Evolutionary conservation across 1,284 basidiomycete genomes (phyloP), one percentile per base, ranked within the genome.

Genomic region (Pascua guehoae): DNA sequence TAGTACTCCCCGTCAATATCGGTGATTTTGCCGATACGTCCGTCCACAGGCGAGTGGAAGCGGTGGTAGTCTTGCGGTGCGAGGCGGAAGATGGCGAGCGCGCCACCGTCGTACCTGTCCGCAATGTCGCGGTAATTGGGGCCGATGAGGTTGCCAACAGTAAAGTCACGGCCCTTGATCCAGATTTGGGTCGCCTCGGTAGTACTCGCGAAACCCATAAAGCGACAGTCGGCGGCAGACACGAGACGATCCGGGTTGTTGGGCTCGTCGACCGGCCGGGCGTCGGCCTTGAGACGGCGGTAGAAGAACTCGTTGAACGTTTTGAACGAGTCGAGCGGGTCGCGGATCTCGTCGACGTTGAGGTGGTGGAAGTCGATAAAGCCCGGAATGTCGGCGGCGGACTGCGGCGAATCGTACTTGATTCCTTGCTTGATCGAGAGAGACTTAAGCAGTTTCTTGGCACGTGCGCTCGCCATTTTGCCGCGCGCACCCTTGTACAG

Each of bases 151-250:
- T 86, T 82, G 1, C 78, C 81, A 1, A 98, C 82, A 0, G 85
- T 87, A 71, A 98, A 98, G 65, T 96, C 91, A 24, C 91, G 85
- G 0, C 95, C 96, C 72, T 98, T 98, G 79, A 98, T 96, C 95
- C 96, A 98, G 5, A 98, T 78, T 18, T 81, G 80, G 1, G 91
- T 97, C 1, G 96, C 94, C 54, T 91, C 88, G 47, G 75, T 79
- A 9, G 97, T 86, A 0, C 85, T 87, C 69, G 89, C 86, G 73
- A 98, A 98, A 0, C 87, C 86, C 88, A 97, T 95, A 67, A 97
- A 83, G 32, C 95, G 86, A 71, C 91, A 97, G 79, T 98, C 95
- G 0, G 95, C 95, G 24, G 86, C 86, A 50, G 88, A 90, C 51
- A 97, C 90, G 18, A 97, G 80, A 10, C 87, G 84, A 41, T 79